These are phyloP conservation scores for Neonothopanus nambi DNA, from an alignment of 1,284 basidiomycete species.

Conservation along the genomic window DNA sequence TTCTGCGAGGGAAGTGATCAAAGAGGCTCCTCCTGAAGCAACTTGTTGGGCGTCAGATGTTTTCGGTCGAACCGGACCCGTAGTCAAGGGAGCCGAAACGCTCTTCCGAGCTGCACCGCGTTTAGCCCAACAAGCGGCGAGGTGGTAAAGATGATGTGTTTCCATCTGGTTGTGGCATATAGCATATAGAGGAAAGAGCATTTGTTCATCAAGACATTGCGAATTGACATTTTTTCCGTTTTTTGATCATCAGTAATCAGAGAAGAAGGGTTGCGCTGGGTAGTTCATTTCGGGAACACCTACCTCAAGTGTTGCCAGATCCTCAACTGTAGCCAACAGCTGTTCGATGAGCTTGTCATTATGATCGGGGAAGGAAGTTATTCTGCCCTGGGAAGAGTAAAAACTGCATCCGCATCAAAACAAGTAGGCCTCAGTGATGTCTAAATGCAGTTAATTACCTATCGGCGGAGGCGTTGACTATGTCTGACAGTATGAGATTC, in stretches of 20 bases:
- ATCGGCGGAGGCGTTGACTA: slow-evolving; percentile 74
- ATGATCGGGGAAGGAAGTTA: slow-evolving; percentile 77
- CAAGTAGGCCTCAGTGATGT: slow-evolving; percentile 10
- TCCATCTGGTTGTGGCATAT: slow-evolving; percentile 76
- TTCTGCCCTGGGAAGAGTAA: slow-evolving; percentile 83
- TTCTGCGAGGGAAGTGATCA: slow-evolving; percentile 28
- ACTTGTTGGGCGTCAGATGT: neutral
- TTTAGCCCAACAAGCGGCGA: slow-evolving; percentile 62
- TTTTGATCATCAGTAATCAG: too few relatives aligned
- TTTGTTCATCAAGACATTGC: slow-evolving; percentile 6
- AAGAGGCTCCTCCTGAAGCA: slow-evolving; percentile 21
- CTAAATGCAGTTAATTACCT: slow-evolving; percentile 44
- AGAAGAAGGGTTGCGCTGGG: slow-evolving; percentile 3
- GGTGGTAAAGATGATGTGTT: slow-evolving; percentile 75
- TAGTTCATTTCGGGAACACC: slow-evolving; percentile 15
- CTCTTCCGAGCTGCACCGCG: slow-evolving; percentile 19
- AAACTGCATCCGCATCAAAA: slow-evolving; percentile 48
- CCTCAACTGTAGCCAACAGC: slow-evolving; percentile 47
- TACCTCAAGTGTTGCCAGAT: slow-evolving; percentile 71
- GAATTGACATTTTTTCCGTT: too few relatives aligned
- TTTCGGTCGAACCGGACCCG: slow-evolving; percentile 43
- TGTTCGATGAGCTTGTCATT: slow-evolving; percentile 67
- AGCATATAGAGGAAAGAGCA: slow-evolving; percentile 6
- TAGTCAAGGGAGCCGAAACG: slow-evolving; percentile 39
- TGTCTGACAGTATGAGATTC: slow-evolving; percentile 43